phyloP scores from a whole-genome alignment of 202 grass and related monocot genomes.

The Tripidium arundinaceum region DNA sequence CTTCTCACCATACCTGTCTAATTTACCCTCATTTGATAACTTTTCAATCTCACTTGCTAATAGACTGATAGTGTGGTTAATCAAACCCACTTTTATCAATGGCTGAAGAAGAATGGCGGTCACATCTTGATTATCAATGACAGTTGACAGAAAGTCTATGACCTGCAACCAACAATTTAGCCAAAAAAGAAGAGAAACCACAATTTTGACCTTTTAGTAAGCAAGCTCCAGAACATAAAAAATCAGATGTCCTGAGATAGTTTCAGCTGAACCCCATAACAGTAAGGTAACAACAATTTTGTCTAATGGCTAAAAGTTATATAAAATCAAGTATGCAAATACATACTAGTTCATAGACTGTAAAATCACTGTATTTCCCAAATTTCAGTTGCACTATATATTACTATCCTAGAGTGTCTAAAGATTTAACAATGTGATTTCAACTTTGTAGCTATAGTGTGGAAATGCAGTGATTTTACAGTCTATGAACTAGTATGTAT shows the following conservation, averaged over 20 bases:
- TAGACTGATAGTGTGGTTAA: slow-evolving; percentile 48
- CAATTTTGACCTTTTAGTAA: background rate
- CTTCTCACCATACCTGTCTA: slow-evolving; percentile 54
- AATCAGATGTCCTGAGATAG: background rate
- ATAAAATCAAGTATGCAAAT: slow-evolving; percentile 11
- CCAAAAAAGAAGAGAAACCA: background rate
- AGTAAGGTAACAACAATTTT: background rate
- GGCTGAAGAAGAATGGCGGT: slow-evolving; percentile 63
- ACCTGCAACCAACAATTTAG: slow-evolving; percentile 44
- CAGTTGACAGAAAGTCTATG: slow-evolving; percentile 74
- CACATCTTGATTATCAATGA: slow-evolving; percentile 60
- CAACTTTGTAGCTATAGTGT: background rate
- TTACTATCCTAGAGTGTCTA: background rate
- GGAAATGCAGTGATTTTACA: background rate
- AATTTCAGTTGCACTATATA: background rate
- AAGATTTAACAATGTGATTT: background rate
- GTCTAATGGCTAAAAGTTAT: background rate
- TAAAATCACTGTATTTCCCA: background rate
- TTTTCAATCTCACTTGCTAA: slow-evolving; percentile 71
- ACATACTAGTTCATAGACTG: background rate
- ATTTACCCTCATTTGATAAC: slow-evolving; percentile 53
- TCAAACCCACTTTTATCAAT: slow-evolving; percentile 70
- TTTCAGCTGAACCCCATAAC: background rate
- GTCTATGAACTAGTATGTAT: background rate
- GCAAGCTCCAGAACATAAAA: slow-evolving; percentile 26